Evolutionary conservation across 768 basidiomycete species (phyloP), one percentile per base, ranked within the genome.

Genomic region (Lactarius hatsudake): DNA sequence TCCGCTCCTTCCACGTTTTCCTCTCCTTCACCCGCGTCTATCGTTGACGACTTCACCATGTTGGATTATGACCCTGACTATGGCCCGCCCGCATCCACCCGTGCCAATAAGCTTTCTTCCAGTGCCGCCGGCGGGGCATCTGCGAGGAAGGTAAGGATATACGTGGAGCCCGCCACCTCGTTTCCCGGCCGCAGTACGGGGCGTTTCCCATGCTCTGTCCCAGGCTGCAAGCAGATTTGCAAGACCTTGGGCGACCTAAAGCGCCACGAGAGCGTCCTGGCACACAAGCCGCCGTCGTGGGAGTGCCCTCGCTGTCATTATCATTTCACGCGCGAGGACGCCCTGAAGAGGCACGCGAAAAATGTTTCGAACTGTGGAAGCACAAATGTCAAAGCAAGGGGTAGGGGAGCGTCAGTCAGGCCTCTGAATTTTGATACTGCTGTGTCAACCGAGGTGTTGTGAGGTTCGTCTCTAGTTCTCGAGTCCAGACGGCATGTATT

Each of bases 181-280:
- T 3, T 36, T 23, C 36, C 55, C 34, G 42, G 36, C 23, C 15
- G 32, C 5, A 9, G 62, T 43, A 40, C 32, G 3, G 38, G 17
- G 23, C 62, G 66, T 8, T 70, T 57, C 28, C 70, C 68, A 23
- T 71, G 70, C 70, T 54, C 42, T 3, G 28, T 65, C n/a, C 57
- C 70, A 4, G 70, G 68, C 40, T 71, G 70, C 68, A 66, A 45
- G 28, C 70, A 71, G 54, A 61, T 69, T 20, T 69, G 68, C 54
- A 69, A 69, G 43, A 69, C 69, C 15, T 48, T 58, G 42, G 70
- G 68, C 12, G 70, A 71, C 64, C 45, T 71, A 17, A 69, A 62
- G 30, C 68, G 70, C 23, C 70, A 71, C 59, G 53, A 69, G 56
- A 62, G 59, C 43, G 55, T 48, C 36, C 70, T 65, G 13, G 36